Conservation (phyloP, 768 basidiomycete species). For the Podaxis carcinomalis region DNA sequence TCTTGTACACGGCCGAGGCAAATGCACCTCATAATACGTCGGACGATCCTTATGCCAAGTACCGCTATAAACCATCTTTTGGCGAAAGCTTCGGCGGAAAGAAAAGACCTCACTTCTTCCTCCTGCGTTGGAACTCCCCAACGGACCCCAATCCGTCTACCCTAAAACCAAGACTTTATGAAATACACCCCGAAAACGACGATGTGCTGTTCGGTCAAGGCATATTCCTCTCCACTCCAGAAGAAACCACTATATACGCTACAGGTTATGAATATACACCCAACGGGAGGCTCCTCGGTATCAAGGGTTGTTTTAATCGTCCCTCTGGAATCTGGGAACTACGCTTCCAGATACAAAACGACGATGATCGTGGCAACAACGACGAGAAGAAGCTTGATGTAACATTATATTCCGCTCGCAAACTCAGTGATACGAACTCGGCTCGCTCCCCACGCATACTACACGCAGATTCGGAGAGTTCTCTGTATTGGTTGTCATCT, state of each 20-base stretch:
- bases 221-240: constrained; percentile 38
- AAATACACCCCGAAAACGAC: constrained; percentile 7
- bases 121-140: constrained; percentile 42
- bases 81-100: constrained; percentile 59
- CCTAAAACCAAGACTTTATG: constrained; percentile 3
- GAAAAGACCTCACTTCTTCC: constrained; percentile 48
- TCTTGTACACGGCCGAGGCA: constrained; percentile 61
- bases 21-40: constrained; percentile 28
- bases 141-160: not conserved
- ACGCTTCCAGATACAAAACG: constrained; percentile 9
- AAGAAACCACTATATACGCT: constrained; percentile 38
- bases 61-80: constrained; percentile 53
- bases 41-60: constrained; percentile 38
- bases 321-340: constrained; percentile 55
- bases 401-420: constrained; percentile 22
- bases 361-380: not conserved
- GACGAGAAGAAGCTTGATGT: constrained; percentile 8
- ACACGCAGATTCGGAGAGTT: constrained; percentile 16
- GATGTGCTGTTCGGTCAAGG: constrained; percentile 32
- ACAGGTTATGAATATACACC: constrained; percentile 58
- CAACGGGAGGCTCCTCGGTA: constrained; percentile 56
- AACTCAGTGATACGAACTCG: constrained; percentile 41
- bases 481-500: constrained; percentile 52
- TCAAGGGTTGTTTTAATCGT: constrained; percentile 58
- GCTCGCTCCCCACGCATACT: constrained; percentile 59